Base-by-base conservation (phyloP, 805 yeast genomes). In the Lachancea kluyveri region DNA sequence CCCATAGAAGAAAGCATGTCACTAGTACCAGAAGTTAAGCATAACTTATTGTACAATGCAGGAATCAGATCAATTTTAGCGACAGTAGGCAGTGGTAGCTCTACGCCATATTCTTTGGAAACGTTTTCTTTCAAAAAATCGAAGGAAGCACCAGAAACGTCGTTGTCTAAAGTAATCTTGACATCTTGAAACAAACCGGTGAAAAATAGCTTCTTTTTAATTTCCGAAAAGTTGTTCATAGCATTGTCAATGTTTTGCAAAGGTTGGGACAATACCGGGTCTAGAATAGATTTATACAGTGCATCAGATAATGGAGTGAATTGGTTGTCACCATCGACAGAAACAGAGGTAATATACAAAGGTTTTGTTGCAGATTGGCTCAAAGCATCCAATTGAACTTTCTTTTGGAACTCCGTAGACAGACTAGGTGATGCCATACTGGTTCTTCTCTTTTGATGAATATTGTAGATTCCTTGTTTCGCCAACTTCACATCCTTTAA, bases 101-200 rank as follows among this genome's bases (percentile, higher is more conserved):
- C 42, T 56, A 71, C 35, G 41, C 52, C 55, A 52, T 62, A 50
- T 53, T 64, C 28, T 37, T 50, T 31, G 36, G 54, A 24, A 48
- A 39, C 30, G 7, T 21, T 11, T 37, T 33, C 14, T 11, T 35
- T 34, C 12, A 39, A 26, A 10, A 20, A 18, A 22, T 36, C 31
- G 17, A 33, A n/a, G 4, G 45, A 33, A 2, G 24, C 25, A 10
- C 35, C 32, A 16, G 36, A 40, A 9, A 43, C 36, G 37, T 62
- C 70, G 35, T 68, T 64, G 20, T 66, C 70, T 25, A 72, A 45
- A 11, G 60, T 53, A 6, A 71, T 55, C 7, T 43, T 46, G 3
- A 71, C 61, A 19, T 57, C 52, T 18, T 54, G 55, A 49, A 70
- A 73, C 4, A 72, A 66, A 2, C 68, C 70, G 1, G 77, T 70